Base-by-base conservation (phyloP, 1,284 basidiomycete species). In the Moniliella sp. region DNA sequence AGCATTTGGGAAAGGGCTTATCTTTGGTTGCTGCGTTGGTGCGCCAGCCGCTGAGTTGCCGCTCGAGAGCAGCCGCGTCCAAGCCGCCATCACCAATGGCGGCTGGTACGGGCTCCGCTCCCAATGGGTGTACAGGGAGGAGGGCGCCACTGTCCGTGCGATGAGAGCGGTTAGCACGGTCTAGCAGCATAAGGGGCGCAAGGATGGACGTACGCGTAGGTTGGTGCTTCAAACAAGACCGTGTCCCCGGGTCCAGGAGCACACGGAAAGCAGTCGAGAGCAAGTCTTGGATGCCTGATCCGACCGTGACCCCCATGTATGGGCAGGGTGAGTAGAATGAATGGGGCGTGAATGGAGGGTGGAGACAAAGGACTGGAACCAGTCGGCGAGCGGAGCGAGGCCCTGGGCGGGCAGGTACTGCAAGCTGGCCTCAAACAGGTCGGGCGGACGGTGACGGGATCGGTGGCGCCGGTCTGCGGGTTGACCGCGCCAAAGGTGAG, bases 141-240 rank as follows among this genome's bases (percentile, higher is more conserved):
- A 59, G 35, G 15, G 56, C 43, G 7, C 55, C 52, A 13, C 37
- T 30, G 37, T 30, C 30, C 18, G 28, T 19, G n/a, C n/a, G n/a
- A 13, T 9, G 7, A 3, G 5, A 8, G 11, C 11, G n/a, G 25
- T 5, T 4, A 13, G 11, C 13, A 11, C 25, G 25, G 30, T 9
- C 15, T 5, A 8, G 7, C 3, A 27, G 16, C 12, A 27, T 3
- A 15, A 4, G 17, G 4, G 13, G 14, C 3, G 2, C n/a, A 14
- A 11, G 10, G 14, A 21, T 30, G n/a, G n/a, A 38, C 34, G 43
- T 34, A 43, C 29, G 78, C 74, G 60, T 91, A 93, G 15, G 76
- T 73, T 0, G 84, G 84, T 1, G 74, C 72, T 59, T 93, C 84
- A 27, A 88, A n/a, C n/a, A n/a, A n/a, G n/a, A n/a, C n/a, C n/a